Base-by-base conservation (phyloP, 2,329 filamentous ascomycete genomes). In the Uncinocarpus reesii region DNA sequence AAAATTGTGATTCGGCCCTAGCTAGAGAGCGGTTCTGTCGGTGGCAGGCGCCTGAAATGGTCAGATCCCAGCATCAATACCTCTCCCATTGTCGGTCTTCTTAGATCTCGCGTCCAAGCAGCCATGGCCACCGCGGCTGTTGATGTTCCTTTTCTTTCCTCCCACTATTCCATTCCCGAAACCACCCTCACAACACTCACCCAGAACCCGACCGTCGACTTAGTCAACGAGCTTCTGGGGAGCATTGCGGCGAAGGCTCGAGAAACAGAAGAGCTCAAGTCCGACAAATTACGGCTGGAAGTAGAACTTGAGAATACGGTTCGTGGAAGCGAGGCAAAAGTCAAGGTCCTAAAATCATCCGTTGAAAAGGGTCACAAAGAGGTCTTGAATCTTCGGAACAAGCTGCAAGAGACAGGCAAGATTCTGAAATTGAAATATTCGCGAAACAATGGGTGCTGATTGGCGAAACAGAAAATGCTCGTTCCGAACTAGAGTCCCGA, bases 251-350 rank as follows among this genome's bases (percentile, higher is more conserved):
- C 73, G 24, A 95, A 92, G 65, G 87, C 86, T 29, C 84, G 82
- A 58, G 87, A 95, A 59, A 83, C 79, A 58, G 87, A 95, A 62
- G 77, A 81, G 32, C 70, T 95, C 34, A 86, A 83, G 58, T 83
- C 90, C 7, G 86, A 94, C 55, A 96, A 95, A 69, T 76, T 95
- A 37, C 83, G 86, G 56, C 73, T 86, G 38, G 87, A 95, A 59
- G 92, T 98, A 37, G 89, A 96, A 71, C 77, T 96, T 6, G 92
- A 98, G 65, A 92, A 87, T 65, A 84, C 83, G 15, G 83, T 95
- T 41, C 83, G 88, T 58, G 84, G 79, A 55, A 83, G 84, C 51
- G 90, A 96, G 62, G 80, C 83, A 20, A 85, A 88, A 66, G 81
- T 82, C 55, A 86, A 90, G 61, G 79, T 81, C 7, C 80, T 92